These are phyloP conservation scores for Ceratobasidium papillatum DNA, from an alignment of 1,284 basidiomycete genomes.

Conservation along the genomic window DNA sequence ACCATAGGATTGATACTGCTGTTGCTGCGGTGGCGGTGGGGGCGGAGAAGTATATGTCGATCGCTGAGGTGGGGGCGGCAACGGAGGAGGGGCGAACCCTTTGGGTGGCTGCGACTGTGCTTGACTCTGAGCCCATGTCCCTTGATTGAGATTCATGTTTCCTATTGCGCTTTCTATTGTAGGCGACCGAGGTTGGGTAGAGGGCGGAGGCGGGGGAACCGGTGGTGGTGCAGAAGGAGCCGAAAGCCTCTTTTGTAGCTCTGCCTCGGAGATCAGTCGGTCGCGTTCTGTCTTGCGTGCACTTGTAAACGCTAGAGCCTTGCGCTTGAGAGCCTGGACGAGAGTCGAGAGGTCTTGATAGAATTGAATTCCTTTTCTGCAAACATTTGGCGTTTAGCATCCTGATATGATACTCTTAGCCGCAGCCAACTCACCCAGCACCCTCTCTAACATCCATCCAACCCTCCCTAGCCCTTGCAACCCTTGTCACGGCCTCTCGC, in stretches of 20 bases:
- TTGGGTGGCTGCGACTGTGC: slow-evolving; percentile 22
- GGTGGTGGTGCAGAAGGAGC: slow-evolving; percentile 46
- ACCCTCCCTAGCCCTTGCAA: slow-evolving; percentile 78
- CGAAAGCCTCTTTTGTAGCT: slow-evolving; percentile 71
- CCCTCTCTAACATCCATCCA: slow-evolving; percentile 90
- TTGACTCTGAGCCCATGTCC: slow-evolving; percentile 29
- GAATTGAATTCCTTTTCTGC: slow-evolving; percentile 86
- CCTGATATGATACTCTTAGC: slow-evolving; percentile 32
- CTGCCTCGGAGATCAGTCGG: slow-evolving; percentile 71
- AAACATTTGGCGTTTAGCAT: slow-evolving; percentile 40
- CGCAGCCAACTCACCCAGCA: slow-evolving; percentile 66
- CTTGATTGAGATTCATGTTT: slow-evolving; percentile 11
- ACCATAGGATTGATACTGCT: slow-evolving; percentile 4
- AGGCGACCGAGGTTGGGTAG: slow-evolving; percentile 60
- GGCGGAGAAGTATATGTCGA: slow-evolving; percentile 39
- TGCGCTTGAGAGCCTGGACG: slow-evolving; percentile 65
- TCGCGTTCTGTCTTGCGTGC: slow-evolving; percentile 78
- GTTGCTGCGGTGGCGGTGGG: slow-evolving; percentile 9
- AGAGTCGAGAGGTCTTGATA: slow-evolving; percentile 84
- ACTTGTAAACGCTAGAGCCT: slow-evolving; percentile 69
- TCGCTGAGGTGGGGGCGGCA: slow-evolving; percentile 41
- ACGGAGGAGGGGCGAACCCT: slow-evolving; percentile 44
- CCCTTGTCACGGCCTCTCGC: slow-evolving; percentile 74
- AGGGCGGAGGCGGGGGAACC: slow-evolving; percentile 56
- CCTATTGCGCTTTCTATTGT: slow-evolving; percentile 58